phyloP scores from a whole-genome alignment of 2,329 filamentous ascomycete genomes.

The Fusarium succisae region DNA sequence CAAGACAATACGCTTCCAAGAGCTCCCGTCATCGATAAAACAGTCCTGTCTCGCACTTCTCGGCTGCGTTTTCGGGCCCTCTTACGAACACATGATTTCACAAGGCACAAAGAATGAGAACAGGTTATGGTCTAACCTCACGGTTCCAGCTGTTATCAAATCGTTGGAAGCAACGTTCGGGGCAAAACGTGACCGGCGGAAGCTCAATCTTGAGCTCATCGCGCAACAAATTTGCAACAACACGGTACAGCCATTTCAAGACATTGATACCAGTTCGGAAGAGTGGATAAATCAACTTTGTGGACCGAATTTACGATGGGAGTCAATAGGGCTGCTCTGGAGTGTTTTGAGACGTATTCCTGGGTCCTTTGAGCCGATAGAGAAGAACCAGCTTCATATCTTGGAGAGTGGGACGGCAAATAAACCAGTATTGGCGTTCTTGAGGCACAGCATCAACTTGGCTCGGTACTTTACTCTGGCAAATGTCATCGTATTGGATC shows the following conservation, averaged over 20 bases:
- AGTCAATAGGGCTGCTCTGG: neutral
- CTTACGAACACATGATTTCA: neutral
- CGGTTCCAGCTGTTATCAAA: neutral
- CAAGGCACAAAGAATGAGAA: neutral
- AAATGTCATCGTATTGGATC: neutral
- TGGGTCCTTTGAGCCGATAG: neutral
- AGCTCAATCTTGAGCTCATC: neutral
- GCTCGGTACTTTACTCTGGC: neutral
- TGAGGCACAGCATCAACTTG: neutral
- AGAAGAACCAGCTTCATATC: neutral
- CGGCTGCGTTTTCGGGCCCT: neutral
- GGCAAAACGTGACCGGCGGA: fast-evolving
- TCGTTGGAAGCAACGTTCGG: neutral
- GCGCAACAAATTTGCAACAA: neutral
- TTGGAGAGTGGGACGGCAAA: neutral
- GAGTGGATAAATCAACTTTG: constrained; percentile 7
- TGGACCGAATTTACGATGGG: neutral
- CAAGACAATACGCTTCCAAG: neutral
- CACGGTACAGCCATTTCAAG: neutral
- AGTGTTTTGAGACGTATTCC: constrained; percentile 2
- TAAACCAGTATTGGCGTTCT: neutral
- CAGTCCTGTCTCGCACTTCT: neutral
- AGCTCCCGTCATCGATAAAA: neutral
- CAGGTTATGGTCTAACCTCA: constrained; percentile 1
- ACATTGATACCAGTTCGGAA: neutral